These are phyloP conservation scores for Alternaria hordeiaustralica DNA, from an alignment of 2,329 filamentous ascomycete genomes.

Conservation along the genomic window DNA sequence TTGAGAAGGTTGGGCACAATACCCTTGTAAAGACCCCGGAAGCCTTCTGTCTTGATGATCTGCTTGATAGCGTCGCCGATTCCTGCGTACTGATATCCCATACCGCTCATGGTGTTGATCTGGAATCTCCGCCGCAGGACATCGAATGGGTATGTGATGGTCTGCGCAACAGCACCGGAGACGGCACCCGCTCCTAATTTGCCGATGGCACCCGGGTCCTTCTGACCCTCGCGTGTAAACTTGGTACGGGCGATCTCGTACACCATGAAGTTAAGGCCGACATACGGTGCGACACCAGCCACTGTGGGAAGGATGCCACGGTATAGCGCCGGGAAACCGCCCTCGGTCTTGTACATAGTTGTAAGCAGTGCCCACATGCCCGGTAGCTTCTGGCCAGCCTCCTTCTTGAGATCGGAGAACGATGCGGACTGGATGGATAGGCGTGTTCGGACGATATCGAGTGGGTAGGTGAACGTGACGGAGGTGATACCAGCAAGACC, in stretches of 20 bases:
- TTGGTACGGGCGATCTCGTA: constrained; percentile 88
- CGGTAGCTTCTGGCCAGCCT: constrained; percentile 65
- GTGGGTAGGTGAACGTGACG: constrained; percentile 91
- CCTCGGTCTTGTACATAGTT: constrained; percentile 89
- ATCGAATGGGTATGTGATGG: constrained; percentile 97
- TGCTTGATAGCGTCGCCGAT: constrained; percentile 82
- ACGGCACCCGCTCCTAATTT: constrained; percentile 91
- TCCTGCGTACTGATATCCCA: constrained; percentile 94
- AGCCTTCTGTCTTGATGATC: constrained; percentile 83
- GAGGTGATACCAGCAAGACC: constrained; percentile 94
- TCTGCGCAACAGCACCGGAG: constrained; percentile 95
- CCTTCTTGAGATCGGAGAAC: constrained; percentile 73
- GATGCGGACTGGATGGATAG: constrained; percentile 98
- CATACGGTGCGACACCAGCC: constrained; percentile 93
- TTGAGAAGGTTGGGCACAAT: constrained; percentile 95
- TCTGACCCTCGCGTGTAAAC: constrained; percentile 85
- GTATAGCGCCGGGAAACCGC: constrained; percentile 85
- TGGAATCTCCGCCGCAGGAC: constrained; percentile 94
- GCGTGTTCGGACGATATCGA: constrained; percentile 95
- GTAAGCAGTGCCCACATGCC: constrained; percentile 90
- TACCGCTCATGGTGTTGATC: constrained; percentile 98
- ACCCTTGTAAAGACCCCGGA: constrained; percentile 90
- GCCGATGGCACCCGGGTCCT: constrained; percentile 77
- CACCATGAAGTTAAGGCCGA: constrained; percentile 98
- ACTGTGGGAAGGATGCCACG: constrained; percentile 93